phyloP scores from a whole-genome alignment of 306 rosid species.

The Lablab purpureus region DNA sequence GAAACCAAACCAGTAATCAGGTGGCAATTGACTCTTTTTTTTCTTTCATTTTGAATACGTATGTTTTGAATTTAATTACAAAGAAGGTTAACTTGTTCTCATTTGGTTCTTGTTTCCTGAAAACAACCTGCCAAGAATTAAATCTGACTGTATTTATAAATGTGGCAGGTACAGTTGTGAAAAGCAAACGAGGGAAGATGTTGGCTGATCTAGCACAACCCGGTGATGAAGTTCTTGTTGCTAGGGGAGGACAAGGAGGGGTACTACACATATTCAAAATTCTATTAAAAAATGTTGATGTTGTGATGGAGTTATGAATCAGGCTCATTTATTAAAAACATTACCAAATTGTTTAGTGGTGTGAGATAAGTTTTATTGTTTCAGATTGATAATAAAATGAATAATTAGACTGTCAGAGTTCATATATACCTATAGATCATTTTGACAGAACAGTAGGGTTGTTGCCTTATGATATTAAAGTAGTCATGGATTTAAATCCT shows the following conservation, averaged over 20 bases:
- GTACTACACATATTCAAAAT: constrained; percentile 50
- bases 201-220: constrained; percentile 83
- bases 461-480: background rate
- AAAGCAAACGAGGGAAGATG: constrained; percentile 80
- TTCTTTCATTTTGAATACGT: background rate
- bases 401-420: constrained; percentile 6
- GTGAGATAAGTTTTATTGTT: background rate
- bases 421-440: background rate
- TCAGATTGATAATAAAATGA: constrained; percentile 25
- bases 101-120: background rate
- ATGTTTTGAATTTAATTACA: background rate
- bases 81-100: background rate
- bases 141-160: constrained; percentile 18
- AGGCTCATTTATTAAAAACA: background rate
- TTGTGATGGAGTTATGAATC: constrained; percentile 14
- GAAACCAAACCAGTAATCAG: background rate
- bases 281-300: constrained; percentile 1
- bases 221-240: constrained; percentile 90
- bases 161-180: constrained; percentile 86
- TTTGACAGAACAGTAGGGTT: background rate
- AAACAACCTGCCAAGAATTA: background rate
- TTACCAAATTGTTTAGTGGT: constrained; percentile 27
- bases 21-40: background rate
- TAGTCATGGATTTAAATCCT: background rate
- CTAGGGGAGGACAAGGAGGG: constrained; percentile 99